Conservation (phyloP, 495 filamentous ascomycete genomes). For the Recurvomyces mirabilis region DNA sequence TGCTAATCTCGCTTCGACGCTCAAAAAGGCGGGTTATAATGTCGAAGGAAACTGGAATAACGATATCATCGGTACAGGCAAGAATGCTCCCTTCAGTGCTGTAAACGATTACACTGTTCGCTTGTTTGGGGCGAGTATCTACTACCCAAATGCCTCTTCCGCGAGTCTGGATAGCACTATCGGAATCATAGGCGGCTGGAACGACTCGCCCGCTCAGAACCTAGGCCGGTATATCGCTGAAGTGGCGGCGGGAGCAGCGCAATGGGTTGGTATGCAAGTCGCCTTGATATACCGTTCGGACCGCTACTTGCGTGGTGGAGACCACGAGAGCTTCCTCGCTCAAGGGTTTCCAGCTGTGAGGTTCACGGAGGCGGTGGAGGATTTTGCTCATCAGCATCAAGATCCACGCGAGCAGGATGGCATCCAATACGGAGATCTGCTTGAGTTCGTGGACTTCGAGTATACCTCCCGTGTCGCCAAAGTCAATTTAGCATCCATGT, state of each 20-base stretch:
- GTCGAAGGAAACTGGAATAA: conserved; percentile 43
- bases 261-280: conserved; percentile 29
- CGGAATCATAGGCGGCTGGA: conserved; percentile 40
- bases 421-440: conserved; percentile 40
- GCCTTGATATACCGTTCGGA: conserved; percentile 42
- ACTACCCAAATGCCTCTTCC: conserved; percentile 30
- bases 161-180: conserved; percentile 24
- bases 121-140: conserved; percentile 38
- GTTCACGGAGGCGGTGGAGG: conserved; percentile 44
- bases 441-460: conserved; percentile 43
- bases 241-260: conserved; percentile 23
- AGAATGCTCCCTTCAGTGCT: conserved; percentile 33
- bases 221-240: conserved; percentile 42
- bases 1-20: conserved; percentile 36
- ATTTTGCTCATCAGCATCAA: conserved; percentile 46
- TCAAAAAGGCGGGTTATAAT: conserved; percentile 34
- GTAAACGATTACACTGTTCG: conserved; percentile 35
- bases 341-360: conserved; percentile 40
- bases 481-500: conserved; percentile 40
- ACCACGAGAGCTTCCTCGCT: conserved; percentile 41
- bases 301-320: conserved; percentile 42
- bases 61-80: conserved; percentile 42
- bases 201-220: conserved; percentile 42
- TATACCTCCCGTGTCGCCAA: conserved; percentile 40
- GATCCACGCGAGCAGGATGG: conserved; percentile 37